phyloP scores from a whole-genome alignment of 805 yeast genomes.

The Tetrapisispora fleetii region DNA sequence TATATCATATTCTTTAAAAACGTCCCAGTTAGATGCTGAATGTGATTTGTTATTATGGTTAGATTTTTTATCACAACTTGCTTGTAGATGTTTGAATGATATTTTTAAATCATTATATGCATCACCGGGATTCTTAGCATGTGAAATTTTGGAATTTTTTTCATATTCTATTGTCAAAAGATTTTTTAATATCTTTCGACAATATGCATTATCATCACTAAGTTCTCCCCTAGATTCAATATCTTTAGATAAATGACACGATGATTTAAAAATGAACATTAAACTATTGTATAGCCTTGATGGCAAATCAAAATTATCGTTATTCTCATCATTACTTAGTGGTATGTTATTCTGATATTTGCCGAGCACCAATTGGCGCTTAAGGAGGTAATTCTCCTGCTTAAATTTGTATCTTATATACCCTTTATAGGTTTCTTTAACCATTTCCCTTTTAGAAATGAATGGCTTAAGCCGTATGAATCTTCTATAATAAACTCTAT shows the following conservation, averaged over 20 bases:
- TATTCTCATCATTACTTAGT: not conserved
- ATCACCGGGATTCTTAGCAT: not conserved
- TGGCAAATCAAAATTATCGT: not conserved
- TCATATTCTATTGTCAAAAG: slow-evolving; percentile 22
- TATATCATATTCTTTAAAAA: slow-evolving; percentile 20
- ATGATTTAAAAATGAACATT: slow-evolving; percentile 19
- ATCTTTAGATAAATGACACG: slow-evolving; percentile 8
- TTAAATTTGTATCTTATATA: slow-evolving; percentile 24
- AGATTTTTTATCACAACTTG: not conserved
- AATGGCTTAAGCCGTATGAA: slow-evolving; percentile 21
- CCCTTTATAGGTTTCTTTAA: slow-evolving; percentile 17
- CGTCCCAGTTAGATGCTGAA: slow-evolving; percentile 1
- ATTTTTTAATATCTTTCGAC: slow-evolving; percentile 22
- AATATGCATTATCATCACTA: slow-evolving; percentile 13
- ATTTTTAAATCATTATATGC: slow-evolving; percentile 5
- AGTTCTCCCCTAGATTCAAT: slow-evolving; percentile 1
- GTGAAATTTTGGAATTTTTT: slow-evolving; percentile 9
- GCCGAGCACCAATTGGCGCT: slow-evolving; percentile 10
- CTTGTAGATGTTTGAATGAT: slow-evolving; percentile 11
- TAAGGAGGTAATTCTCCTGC: slow-evolving; percentile 19
- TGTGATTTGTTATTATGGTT: not conserved
- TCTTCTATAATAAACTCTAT: slow-evolving; percentile 16
- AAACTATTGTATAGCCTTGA: slow-evolving; percentile 11
- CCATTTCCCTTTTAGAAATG: slow-evolving; percentile 19
- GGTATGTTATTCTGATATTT: not conserved